Base-by-base conservation (phyloP, 331 rosid genomes). In the Arachis monticola region DNA sequence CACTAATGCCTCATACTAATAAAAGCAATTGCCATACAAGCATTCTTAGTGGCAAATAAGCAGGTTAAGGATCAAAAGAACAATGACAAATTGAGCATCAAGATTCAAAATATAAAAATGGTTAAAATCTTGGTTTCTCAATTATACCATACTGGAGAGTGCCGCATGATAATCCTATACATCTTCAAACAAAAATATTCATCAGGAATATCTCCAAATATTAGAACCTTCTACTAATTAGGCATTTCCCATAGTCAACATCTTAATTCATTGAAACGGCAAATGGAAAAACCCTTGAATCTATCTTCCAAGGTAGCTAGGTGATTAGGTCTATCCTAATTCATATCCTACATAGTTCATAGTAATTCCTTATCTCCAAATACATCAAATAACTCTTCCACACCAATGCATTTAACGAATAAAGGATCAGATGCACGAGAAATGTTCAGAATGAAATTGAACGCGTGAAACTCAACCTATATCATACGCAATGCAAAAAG, bases 1-100 rank as follows among this genome's bases (percentile, higher is more conserved):
- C 70, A 48, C 32, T 14, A 12, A 13, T 32, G 60, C 60, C 10
- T 14, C 46, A 70, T 14, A 10, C 53, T 12, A 70, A 57, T 35
- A 44, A 41, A 50, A 50, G 56, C n/a, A 58, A 22, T 7, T 75
- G 9, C 52, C 22, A 50, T 40, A 11, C 38, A 81, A 70, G 38
- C 48, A 42, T 58, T 13, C 65, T 59, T 2, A 1, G 27, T 32
- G 11, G 46, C 63, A 35, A 10, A 62, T 11, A 48, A 74, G 51
- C 69, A 75, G 31, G 55, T 60, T 70, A 51, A 27, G 44, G 42
- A 48, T 27, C 65, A 75, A 35, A 38, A 53, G 40, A 27, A 50
- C 40, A 27, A 79, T 35, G 60, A 58, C 12, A 17, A 17, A 17
- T 17, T 17, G 22, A 27, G 51, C 60, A 69, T 47, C 55, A 50